Percentiles rank a stretch among this genome's conserved stretches.
phyloP scores from a whole-genome alignment of 2,329 filamentous ascomycete genomes.

The Ceratocystis harringtonii region DNA sequence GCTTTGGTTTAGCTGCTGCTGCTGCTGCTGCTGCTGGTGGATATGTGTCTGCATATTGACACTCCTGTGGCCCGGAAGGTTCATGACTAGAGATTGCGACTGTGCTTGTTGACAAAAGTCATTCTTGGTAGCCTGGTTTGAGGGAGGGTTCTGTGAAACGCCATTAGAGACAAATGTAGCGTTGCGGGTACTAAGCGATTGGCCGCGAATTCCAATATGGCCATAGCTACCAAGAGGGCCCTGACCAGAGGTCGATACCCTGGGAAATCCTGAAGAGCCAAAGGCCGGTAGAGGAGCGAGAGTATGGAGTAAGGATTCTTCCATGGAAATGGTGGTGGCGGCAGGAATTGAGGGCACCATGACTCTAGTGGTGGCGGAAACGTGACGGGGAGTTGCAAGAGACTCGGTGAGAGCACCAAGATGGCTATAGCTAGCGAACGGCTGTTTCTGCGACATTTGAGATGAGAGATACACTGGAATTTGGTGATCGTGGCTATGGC shows the following conservation, averaged over 20 bases:
- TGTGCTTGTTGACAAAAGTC: neutral
- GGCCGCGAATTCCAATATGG: neutral
- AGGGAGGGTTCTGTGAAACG: neutral
- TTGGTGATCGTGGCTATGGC: neutral
- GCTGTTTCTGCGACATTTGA: constrained; percentile 1
- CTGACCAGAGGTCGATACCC: neutral
- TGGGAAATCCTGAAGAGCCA: neutral
- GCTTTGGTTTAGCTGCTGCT: neutral
- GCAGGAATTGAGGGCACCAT: neutral
- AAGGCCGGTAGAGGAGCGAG: neutral
- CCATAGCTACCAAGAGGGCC: constrained; percentile 3
- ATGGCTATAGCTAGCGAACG: neutral
- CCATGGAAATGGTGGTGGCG: neutral
- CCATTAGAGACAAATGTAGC: neutral
- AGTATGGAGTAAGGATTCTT: neutral
- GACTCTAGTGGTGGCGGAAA: neutral
- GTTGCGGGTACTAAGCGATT: neutral
- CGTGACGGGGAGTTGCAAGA: neutral
- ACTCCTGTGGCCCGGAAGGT: neutral
- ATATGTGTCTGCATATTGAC: neutral
- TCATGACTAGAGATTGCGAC: neutral
- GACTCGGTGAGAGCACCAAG: neutral
- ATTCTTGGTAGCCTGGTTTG: constrained; percentile 2
- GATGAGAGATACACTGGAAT: neutral
- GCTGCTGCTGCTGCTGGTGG: neutral